Percentiles rank a stretch among this genome's conserved stretches.
Evolutionary conservation across 352 stramenopile genomes (phyloP).

Genomic region (Phytophthora megakarya): DNA sequence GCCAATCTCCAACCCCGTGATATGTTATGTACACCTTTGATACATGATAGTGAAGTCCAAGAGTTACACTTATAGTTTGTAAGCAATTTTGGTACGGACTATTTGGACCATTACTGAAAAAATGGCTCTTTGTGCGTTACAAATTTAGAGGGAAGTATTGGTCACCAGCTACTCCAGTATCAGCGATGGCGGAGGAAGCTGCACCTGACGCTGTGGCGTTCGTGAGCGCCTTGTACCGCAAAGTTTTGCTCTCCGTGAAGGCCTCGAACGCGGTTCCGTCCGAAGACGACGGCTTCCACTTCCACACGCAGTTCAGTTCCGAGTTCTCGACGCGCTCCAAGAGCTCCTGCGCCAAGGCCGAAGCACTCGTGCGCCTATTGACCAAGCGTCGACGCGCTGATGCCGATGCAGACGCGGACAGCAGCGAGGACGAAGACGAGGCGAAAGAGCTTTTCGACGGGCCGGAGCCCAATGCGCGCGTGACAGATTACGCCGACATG

Average conservation of each 20-base stretch:
- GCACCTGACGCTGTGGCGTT: conserved; percentile 37
- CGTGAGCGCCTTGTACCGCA: conserved; percentile 71
- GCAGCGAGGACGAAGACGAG: conserved; percentile 46
- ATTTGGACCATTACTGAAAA: too few relatives aligned
- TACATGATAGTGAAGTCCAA: too few relatives aligned
- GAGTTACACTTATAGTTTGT: too few relatives aligned
- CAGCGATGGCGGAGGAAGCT: conserved; percentile 32
- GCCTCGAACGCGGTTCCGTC: conserved; percentile 77
- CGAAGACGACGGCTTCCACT: conserved; percentile 87
- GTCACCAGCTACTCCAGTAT: neutral
- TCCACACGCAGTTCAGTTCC: conserved; percentile 75
- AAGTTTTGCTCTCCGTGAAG: conserved; percentile 80
- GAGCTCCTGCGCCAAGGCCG: conserved; percentile 42
- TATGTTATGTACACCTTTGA: too few relatives aligned
- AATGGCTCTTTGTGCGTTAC: too few relatives aligned
- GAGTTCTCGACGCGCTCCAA: conserved; percentile 52
- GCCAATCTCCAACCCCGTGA: too few relatives aligned
- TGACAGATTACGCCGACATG: conserved; percentile 84
- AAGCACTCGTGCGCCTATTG: conserved; percentile 61
- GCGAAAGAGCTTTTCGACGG: conserved; percentile 70
- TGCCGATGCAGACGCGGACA: conserved; percentile 37
- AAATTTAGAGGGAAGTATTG: neutral
- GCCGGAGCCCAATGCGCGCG: conserved; percentile 66
- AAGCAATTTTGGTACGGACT: too few relatives aligned
- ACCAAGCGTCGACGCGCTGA: conserved; percentile 33